These are phyloP conservation scores for Aspergillus alliaceus DNA, from an alignment of 2,329 filamentous ascomycete species.

Conservation along the genomic window DNA sequence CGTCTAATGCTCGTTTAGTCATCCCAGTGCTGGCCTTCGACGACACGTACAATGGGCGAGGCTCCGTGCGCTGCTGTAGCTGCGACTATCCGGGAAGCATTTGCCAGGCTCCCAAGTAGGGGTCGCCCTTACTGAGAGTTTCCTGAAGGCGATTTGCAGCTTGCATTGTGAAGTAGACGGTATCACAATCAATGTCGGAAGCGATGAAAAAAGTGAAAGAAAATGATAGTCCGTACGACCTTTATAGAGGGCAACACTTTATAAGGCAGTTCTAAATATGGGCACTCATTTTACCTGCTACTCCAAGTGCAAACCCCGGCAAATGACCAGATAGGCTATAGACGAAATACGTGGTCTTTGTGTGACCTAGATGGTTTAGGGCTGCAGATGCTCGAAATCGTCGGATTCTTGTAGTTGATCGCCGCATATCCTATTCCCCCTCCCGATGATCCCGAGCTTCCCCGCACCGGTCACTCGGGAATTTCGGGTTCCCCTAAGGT, in stretches of 20 bases:
- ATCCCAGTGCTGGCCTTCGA: constrained; percentile 18
- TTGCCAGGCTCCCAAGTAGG: constrained; percentile 8
- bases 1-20: constrained; percentile 29
- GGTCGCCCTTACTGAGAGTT: background rate
- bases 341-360: no score
- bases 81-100: constrained; percentile 16
- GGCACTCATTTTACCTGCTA: background rate
- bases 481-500: background rate
- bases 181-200: no score
- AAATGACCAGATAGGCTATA: no score
- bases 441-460: background rate
- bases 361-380: background rate
- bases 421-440: background rate
- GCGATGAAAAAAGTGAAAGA: background rate
- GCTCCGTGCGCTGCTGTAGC: constrained; percentile 33
- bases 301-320: no score
- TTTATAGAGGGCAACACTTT: background rate
- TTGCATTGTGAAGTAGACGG: background rate
- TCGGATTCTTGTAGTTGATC: background rate
- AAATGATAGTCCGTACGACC: background rate
- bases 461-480: background rate
- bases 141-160: background rate
- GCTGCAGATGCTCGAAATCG: background rate
- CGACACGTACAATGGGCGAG: constrained; percentile 25
- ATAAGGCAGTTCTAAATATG: fast-evolving